Percentiles rank a stretch among this genome's conserved stretches.
phyloP scores from a whole-genome alignment of 2,329 filamentous ascomycete genomes.

The Paraphaeosphaeria sporulosa region DNA sequence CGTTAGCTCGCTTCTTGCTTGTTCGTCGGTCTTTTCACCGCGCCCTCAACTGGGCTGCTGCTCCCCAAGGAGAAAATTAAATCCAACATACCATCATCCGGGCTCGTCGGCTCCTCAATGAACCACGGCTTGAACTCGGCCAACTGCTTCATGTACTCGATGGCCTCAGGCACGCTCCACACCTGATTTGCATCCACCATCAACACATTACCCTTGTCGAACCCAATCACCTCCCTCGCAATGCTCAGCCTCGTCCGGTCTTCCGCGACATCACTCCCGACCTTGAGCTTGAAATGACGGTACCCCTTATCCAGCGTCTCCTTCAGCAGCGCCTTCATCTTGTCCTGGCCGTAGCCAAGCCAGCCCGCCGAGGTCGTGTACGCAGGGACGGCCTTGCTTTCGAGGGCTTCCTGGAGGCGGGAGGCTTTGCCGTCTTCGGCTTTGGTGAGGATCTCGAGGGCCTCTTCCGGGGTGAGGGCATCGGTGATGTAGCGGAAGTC shows the following conservation, averaged over 20 bases:
- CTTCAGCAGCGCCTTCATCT: constrained; percentile 77
- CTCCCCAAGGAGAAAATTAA: not conserved
- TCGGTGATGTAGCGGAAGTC: constrained; percentile 96
- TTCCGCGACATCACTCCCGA: constrained; percentile 75
- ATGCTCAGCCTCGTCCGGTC: constrained; percentile 76
- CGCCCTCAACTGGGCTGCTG: not conserved
- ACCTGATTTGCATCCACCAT: constrained; percentile 96
- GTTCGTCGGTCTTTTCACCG: not conserved
- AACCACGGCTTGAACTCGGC: constrained; percentile 89
- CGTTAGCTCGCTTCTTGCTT: constrained; percentile 8
- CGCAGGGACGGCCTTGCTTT: constrained; percentile 79
- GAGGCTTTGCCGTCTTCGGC: constrained; percentile 72
- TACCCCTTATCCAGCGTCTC: constrained; percentile 82
- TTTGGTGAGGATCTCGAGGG: constrained; percentile 72
- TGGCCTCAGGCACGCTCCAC: constrained; percentile 89
- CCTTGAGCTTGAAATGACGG: constrained; percentile 89
- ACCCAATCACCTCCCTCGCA: constrained; percentile 81
- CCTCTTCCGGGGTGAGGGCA: constrained; percentile 87
- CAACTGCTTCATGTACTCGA: constrained; percentile 84
- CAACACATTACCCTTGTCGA: constrained; percentile 81
- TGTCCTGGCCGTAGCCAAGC: constrained; percentile 89
- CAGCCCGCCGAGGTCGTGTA: constrained; percentile 92
- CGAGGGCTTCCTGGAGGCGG: constrained; percentile 76
- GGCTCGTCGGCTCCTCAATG: constrained; percentile 92
- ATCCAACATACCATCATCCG: constrained; percentile 68